Conservation (phyloP, 1,284 basidiomycete species). For the Cystobasidium sp. region DNA sequence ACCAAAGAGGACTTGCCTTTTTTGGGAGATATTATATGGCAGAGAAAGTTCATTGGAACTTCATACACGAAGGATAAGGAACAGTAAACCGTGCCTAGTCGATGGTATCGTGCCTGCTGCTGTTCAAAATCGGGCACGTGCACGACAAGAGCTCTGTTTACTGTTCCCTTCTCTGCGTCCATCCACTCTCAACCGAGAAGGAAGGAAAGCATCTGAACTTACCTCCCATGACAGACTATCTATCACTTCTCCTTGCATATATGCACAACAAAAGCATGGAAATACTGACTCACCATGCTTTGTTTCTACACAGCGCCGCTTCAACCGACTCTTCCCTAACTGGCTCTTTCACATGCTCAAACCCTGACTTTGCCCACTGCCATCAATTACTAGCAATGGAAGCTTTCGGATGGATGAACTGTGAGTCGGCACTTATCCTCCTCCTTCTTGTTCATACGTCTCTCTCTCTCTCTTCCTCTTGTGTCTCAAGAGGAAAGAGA, state of each 20-base stretch:
- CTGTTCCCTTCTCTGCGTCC: background rate
- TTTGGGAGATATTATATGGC: background rate
- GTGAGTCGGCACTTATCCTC: constrained; percentile 9
- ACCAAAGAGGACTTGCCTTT: background rate
- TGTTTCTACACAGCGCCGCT: constrained; percentile 13
- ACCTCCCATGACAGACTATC: too few relatives aligned
- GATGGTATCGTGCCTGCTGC: too few relatives aligned
- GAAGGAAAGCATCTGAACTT: too few relatives aligned
- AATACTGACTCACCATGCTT: background rate
- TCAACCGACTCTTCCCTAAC: constrained; percentile 42
- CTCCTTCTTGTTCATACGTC: background rate
- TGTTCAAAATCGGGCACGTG: too few relatives aligned
- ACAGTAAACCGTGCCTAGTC: background rate
- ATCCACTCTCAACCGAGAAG: too few relatives aligned
- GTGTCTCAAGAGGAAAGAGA: too few relatives aligned
- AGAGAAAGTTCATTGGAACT: background rate
- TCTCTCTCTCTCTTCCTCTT: too few relatives aligned
- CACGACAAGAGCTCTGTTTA: background rate
- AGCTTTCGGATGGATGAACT: constrained; percentile 52
- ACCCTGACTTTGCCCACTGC: constrained; percentile 45
- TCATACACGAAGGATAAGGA: background rate
- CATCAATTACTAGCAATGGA: constrained; percentile 49
- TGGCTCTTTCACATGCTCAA: constrained; percentile 24
- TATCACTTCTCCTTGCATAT: too few relatives aligned
- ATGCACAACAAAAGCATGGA: too few relatives aligned